Base-by-base conservation (phyloP, 768 basidiomycete species). In the Pleurotus eryngii region DNA sequence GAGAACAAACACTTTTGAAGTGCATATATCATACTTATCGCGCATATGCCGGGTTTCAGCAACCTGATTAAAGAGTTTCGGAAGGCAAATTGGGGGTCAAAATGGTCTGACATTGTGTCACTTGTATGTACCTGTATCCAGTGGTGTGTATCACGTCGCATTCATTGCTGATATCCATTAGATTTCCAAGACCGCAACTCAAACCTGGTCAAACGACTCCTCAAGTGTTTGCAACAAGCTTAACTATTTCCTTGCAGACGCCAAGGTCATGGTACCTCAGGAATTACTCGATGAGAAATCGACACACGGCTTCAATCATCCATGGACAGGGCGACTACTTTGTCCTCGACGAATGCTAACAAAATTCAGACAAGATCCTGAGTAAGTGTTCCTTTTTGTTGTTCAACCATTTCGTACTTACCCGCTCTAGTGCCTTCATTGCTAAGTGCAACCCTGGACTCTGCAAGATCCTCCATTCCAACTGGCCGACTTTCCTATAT, bases 401-500 rank as follows among this genome's bases (percentile, higher is more conserved):
- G 27, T 0, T 0, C 9, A 5, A 38, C 5, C 17, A 5, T 8
- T 3, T 42, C 0, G 3, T 37, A 18, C 0, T 11, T 42, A 17
- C 27, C 39, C 8, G 1, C 27, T 30, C 40, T 9, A 22, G 7
- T n/a, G 20, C 35, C 4, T 30, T 26, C 20, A 26, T 47, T 3
- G 11, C 39, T 17, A 30, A 30, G 24, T 12, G 24, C 11, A 37
- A 26, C 4, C 47, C 49, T 30, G 48, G 57, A 4, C 24, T 30
- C 2, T 17, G 39, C 27, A 42, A 57, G 38, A 15, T 37, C 2
- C 12, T 26, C n/a, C 47, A 20, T 9, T 30, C 39, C 14, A 20
- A 39, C 15, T 57, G 57, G 57, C 57, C 48, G 6, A 22, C 35
- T 7, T 57, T 57, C 24, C 18, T 50, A 0, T 57, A 57, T 43